phyloP scores from a whole-genome alignment of 305 asterid species.

The Plantago lanceolata region DNA sequence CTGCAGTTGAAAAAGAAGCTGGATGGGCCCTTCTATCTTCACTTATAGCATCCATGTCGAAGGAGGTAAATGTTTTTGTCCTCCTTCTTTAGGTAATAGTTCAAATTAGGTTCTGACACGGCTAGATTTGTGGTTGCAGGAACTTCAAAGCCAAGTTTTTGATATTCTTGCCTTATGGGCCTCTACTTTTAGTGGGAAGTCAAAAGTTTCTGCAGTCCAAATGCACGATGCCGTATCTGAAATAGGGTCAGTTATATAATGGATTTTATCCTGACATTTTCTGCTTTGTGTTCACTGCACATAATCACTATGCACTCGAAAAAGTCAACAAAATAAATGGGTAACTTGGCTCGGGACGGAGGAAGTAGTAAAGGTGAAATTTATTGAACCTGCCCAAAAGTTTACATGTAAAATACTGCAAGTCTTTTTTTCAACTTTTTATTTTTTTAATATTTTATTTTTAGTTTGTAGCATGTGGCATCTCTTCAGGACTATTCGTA shows the following conservation, averaged over 20 bases:
- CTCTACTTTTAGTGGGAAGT: constrained; percentile 61
- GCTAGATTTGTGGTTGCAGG: constrained; percentile 53
- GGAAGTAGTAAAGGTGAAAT: background rate
- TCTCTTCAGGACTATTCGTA: too few relatives aligned
- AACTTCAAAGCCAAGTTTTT: constrained; percentile 86
- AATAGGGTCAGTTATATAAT: constrained; percentile 59
- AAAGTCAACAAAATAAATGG: too few relatives aligned
- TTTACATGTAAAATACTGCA: too few relatives aligned
- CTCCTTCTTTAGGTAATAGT: constrained; percentile 20
- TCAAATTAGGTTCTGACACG: constrained; percentile 26
- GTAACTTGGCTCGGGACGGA: too few relatives aligned
- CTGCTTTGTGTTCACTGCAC: constrained; percentile 10
- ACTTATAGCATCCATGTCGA: constrained; percentile 80
- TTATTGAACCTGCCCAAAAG: too few relatives aligned
- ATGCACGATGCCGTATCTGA: constrained; percentile 53
- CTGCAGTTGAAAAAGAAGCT: constrained; percentile 84
- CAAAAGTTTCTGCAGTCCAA: constrained; percentile 43
- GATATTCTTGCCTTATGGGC: constrained; percentile 96
- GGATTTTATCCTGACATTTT: constrained; percentile 24
- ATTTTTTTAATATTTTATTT: too few relatives aligned
- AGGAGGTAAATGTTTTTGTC: constrained; percentile 48
- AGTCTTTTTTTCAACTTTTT: too few relatives aligned
- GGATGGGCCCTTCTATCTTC: constrained; percentile 97
- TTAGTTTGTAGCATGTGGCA: too few relatives aligned
- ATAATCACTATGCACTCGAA: too few relatives aligned